Evolutionary conservation across 768 basidiomycete species (phyloP).

Genomic region (Leccinum olivaceopallidum): DNA sequence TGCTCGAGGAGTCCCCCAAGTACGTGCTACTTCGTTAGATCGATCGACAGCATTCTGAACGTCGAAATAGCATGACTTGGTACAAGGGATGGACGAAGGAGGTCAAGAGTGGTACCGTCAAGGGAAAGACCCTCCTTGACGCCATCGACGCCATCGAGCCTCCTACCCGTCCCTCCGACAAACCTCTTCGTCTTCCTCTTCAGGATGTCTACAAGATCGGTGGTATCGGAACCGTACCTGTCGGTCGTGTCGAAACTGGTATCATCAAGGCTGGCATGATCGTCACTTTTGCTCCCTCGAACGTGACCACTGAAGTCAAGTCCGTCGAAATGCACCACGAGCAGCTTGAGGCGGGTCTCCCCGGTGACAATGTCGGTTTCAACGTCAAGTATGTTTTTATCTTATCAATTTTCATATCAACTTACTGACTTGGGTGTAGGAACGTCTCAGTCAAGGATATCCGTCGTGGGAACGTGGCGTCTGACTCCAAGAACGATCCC

Average conservation of each 20-base stretch:
- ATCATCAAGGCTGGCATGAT: slow-evolving; percentile 99
- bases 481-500: slow-evolving; percentile 99
- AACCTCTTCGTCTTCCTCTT: slow-evolving; percentile 99
- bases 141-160: slow-evolving; percentile 99
- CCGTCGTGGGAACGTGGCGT: slow-evolving; percentile 98
- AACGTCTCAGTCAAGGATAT: slow-evolving; percentile 99
- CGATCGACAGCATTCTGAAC: slow-evolving; percentile 17
- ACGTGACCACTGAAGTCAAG: slow-evolving; percentile 99
- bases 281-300: slow-evolving; percentile 93
- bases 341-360: slow-evolving; percentile 90
- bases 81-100: slow-evolving; percentile 99
- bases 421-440: slow-evolving; percentile 43
- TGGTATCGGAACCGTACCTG: slow-evolving; percentile 99
- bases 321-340: slow-evolving; percentile 99
- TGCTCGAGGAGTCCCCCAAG: slow-evolving; percentile 99
- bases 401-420: neutral
- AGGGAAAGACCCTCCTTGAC: slow-evolving; percentile 99
- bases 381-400: slow-evolving; percentile 80
- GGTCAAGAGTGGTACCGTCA: slow-evolving; percentile 86
- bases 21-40: slow-evolving; percentile 38
- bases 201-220: slow-evolving; percentile 99
- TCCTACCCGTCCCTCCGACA: slow-evolving; percentile 94
- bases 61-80: slow-evolving; percentile 84
- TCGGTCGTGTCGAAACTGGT: slow-evolving; percentile 99
- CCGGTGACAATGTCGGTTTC: slow-evolving; percentile 99